These are phyloP conservation scores for Amylostereum areolatum DNA, from an alignment of 1,284 basidiomycete genomes.

Conservation along the genomic window DNA sequence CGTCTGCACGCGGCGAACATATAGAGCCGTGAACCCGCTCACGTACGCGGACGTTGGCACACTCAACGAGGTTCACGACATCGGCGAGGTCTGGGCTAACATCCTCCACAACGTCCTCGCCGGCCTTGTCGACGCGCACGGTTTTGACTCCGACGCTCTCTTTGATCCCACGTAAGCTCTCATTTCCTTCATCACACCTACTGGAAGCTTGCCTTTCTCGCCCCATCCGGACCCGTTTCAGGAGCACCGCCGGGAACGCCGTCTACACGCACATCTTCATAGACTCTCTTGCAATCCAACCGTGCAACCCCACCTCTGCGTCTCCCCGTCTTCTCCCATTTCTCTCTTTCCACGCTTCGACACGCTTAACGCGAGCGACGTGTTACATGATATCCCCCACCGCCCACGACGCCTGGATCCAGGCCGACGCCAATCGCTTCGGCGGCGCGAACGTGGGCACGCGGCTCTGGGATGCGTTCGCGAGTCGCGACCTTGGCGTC, in stretches of 20 bases:
- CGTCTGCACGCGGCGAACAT: too few relatives aligned
- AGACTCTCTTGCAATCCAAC: conserved; percentile 42
- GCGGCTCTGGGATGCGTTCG: conserved; percentile 44
- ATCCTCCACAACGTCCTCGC: conserved; percentile 48
- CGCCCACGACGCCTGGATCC: conserved; percentile 47
- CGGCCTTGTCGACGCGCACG: conserved; percentile 34
- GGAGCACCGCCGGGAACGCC: conserved; percentile 37
- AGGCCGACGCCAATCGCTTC: conserved; percentile 45
- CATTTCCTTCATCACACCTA: too few relatives aligned
- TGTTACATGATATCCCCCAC: conserved; percentile 17
- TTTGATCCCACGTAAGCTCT: too few relatives aligned
- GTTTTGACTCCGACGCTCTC: too few relatives aligned
- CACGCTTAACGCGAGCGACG: neutral
- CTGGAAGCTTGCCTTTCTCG: too few relatives aligned
- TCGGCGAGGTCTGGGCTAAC: conserved; percentile 50
- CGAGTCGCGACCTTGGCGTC: conserved; percentile 43
- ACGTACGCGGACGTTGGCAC: conserved; percentile 31
- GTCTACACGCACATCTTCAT: conserved; percentile 44
- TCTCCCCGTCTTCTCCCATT: too few relatives aligned
- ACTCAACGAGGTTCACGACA: conserved; percentile 37
- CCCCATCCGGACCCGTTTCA: too few relatives aligned
- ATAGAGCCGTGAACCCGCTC: conserved; percentile 31
- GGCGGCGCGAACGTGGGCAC: conserved; percentile 41
- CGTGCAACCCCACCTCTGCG: conserved; percentile 46
- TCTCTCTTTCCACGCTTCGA: neutral